Base-by-base conservation (phyloP, 345 rosid species). In the Eucalyptus polybractea region DNA sequence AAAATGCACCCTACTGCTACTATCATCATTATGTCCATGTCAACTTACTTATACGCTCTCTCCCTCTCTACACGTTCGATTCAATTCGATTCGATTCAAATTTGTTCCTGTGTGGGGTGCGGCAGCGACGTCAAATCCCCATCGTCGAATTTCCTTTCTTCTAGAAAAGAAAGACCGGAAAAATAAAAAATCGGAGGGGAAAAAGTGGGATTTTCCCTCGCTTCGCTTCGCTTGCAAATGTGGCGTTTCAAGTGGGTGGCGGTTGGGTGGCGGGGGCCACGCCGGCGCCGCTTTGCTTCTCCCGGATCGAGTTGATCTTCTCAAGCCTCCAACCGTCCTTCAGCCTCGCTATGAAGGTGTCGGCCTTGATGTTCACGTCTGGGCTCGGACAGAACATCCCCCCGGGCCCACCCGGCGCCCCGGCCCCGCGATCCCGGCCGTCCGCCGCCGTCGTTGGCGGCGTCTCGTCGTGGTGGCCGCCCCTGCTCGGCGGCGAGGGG, bases 331-430 rank as follows among this genome's bases (percentile, higher is more conserved):
- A 97, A 29, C 91, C 97, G 27, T 92, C 99, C 89, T 93, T 91
- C 15, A 95, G 94, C 93, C 96, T 94, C 50, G 99, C 98, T n/a
- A 97, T 97, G 92, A 97, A 97, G 40, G 91, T 91, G 49, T 95
- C 99, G 16, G 98, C 99, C 92, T 97, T 95, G 25, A 88, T 89
- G 88, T 97, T 94, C 25, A 97, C 98, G 90, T 97, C 99, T 17
- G 98, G 98, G 89, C 98, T 97, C n/a, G 96, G 97, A 88, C 97
- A 96, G 88, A 91, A 93, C 27, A 88, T 90, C 58, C 58, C 58
- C 21, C 90, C 44, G 54, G 93, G 90, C 44, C 90, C 86, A 49
- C 89, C 92, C 29, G 47, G 17, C 47, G 10, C 69, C 60, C 56
- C 89, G 17, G 24, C 45, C 45, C 86, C 53, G 4, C 83, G 12